These are phyloP conservation scores for Aspergillus tubingensis DNA, from an alignment of 2,329 filamentous ascomycete species.

Conservation along the genomic window DNA sequence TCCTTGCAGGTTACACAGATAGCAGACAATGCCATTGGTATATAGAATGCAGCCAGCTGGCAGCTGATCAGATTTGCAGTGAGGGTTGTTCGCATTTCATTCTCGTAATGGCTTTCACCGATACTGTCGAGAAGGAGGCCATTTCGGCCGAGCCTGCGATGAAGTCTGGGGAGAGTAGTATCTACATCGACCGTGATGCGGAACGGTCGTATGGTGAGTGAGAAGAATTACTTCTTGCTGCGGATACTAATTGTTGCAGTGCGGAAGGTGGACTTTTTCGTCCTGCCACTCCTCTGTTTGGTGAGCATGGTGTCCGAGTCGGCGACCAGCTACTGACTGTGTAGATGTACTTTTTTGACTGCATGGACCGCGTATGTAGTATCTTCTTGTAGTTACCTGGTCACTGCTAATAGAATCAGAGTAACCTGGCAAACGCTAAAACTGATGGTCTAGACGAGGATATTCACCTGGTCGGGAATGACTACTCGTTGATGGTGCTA, in stretches of 20 bases:
- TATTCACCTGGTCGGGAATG: slow-evolving; percentile 36
- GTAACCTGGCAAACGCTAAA: slow-evolving; percentile 50
- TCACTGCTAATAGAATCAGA: slow-evolving; percentile 28
- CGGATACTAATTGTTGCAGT: slow-evolving; percentile 6
- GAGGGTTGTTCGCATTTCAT: background rate
- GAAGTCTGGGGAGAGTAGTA: slow-evolving; percentile 27
- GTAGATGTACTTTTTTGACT: slow-evolving; percentile 44
- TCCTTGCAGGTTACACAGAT: slow-evolving; percentile 13
- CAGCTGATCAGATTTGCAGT: background rate
- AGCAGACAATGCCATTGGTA: slow-evolving; percentile 22
- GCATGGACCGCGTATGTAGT: slow-evolving; percentile 31
- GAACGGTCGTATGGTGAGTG: slow-evolving; percentile 38
- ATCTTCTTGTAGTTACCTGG: too few species aligned
- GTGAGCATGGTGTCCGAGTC: slow-evolving; percentile 19
- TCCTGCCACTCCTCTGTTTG: slow-evolving; percentile 48
- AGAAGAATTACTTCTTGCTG: background rate
- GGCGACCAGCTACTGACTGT: background rate
- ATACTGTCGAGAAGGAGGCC: slow-evolving; percentile 5
- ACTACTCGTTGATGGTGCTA: slow-evolving; percentile 41
- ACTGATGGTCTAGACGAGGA: slow-evolving; percentile 53
- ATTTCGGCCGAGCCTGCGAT: slow-evolving; percentile 5
- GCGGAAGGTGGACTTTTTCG: slow-evolving; percentile 45
- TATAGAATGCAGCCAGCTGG: background rate
- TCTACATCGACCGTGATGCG: slow-evolving; percentile 34
- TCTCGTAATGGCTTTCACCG: background rate